phyloP scores from a whole-genome alignment of 2,329 filamentous ascomycete genomes.

The Gaeumannomyces sp. region DNA sequence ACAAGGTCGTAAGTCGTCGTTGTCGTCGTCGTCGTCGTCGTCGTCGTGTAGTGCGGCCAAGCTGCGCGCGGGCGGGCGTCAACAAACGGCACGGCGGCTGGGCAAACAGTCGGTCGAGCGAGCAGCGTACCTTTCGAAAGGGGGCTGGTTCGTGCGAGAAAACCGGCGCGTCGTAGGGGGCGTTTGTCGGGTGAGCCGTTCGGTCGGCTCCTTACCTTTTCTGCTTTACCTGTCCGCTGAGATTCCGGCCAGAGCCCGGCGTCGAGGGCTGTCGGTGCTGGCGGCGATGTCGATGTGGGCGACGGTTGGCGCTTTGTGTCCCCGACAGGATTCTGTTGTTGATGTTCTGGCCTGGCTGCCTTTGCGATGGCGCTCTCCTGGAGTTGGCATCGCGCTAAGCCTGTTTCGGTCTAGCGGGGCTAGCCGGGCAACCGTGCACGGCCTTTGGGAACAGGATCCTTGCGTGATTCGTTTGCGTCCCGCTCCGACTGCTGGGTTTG shows the following conservation, averaged over 20 bases:
- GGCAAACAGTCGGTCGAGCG: background rate
- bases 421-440: conserved; percentile 21
- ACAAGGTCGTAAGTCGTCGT: conserved; percentile 1
- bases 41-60: background rate
- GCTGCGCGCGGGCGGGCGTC: background rate
- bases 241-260: conserved; percentile 6
- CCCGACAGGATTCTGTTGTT: conserved; percentile 8
- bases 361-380: conserved; percentile 15
- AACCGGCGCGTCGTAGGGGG: too few relatives aligned
- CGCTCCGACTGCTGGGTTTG: too few relatives aligned
- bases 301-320: conserved; percentile 8
- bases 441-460: too few relatives aligned
- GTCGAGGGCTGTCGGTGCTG: conserved; percentile 8
- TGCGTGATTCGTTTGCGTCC: too few relatives aligned
- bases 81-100: too few relatives aligned
- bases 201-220: too few relatives aligned
- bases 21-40: conserved; percentile 6
- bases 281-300: conserved; percentile 5
- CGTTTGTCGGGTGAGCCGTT: too few relatives aligned
- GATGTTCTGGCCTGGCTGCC: conserved; percentile 10
- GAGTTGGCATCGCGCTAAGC: conserved; percentile 18
- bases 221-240: conserved; percentile 3
- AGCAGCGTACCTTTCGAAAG: background rate
- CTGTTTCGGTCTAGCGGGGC: conserved; percentile 12
- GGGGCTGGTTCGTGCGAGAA: background rate